A percentile compares a stretch with the other conserved stretches of the same genome.
Conservation (phyloP, 805 yeast species). For the Hermanozyma aechmeae region DNA sequence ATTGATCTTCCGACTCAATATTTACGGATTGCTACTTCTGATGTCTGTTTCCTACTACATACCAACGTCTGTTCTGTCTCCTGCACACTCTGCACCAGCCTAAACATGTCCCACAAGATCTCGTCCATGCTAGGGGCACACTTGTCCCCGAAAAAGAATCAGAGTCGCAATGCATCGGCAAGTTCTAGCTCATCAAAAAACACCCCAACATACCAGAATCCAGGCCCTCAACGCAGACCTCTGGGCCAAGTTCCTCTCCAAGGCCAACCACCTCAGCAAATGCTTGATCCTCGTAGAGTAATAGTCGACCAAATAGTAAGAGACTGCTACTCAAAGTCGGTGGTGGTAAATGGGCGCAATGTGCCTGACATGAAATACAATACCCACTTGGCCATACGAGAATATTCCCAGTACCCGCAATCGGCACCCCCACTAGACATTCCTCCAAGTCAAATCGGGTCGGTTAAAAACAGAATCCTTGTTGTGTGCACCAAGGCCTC, state of each 20-base stretch:
- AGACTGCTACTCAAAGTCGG: slow-evolving; percentile 28
- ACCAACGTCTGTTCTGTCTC: background rate
- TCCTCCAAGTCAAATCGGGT: slow-evolving; percentile 29
- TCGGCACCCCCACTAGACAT: slow-evolving; percentile 54
- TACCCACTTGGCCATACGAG: slow-evolving; percentile 68
- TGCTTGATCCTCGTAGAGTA: slow-evolving; percentile 9
- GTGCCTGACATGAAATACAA: slow-evolving; percentile 40
- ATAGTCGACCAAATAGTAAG: slow-evolving; percentile 23
- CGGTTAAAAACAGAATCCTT: slow-evolving; percentile 49
- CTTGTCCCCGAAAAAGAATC: background rate
- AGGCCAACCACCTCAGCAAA: background rate
- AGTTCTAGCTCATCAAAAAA: background rate
- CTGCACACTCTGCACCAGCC: background rate
- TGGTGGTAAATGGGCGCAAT: slow-evolving; percentile 7
- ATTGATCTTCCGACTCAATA: no score
- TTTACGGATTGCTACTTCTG: background rate
- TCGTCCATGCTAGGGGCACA: background rate
- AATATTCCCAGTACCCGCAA: slow-evolving; percentile 63
- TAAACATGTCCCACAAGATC: background rate
- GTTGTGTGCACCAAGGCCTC: slow-evolving; percentile 53
- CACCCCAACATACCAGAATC: slow-evolving; percentile 1
- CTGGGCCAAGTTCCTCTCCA: background rate
- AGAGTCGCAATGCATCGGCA: background rate
- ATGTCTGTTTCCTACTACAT: background rate
- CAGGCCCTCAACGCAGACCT: slow-evolving; percentile 1